Percentiles rank a stretch among this genome's conserved stretches.
Evolutionary conservation across 1,284 basidiomycete species (phyloP).

Genomic region (Cryptococcus sp.): DNA sequence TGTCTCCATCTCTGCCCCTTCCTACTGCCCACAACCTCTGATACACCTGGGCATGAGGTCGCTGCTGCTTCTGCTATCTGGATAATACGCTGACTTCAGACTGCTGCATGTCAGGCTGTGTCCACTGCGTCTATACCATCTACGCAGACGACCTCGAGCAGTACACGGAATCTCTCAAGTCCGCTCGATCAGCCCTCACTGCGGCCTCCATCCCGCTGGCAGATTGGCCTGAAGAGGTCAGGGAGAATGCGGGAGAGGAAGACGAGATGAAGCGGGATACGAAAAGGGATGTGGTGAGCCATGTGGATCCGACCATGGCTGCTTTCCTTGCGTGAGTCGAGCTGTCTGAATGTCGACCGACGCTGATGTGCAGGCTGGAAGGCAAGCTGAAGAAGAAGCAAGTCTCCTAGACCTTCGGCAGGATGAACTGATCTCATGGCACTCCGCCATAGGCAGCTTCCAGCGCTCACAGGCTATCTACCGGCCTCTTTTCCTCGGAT

Average conservation of each 20-base stretch:
- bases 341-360: neutral
- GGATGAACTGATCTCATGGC: too few relatives aligned
- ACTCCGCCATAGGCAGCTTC: too few relatives aligned
- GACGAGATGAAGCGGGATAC: conserved; percentile 1
- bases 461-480: too few relatives aligned
- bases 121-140: conserved; percentile 79
- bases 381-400: conserved; percentile 29
- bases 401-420: neutral
- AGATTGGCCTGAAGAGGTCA: conserved; percentile 60
- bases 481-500: too few relatives aligned
- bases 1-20: neutral
- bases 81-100: conserved; percentile 49
- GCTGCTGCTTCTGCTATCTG: too few relatives aligned
- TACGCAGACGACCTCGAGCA: conserved; percentile 69
- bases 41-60: too few relatives aligned
- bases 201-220: conserved; percentile 53
- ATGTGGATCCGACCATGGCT: conserved; percentile 28
- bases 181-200: conserved; percentile 54
- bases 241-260: conserved; percentile 13
- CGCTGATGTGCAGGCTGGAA: conserved; percentile 19
- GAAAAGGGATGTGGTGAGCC: conserved; percentile 11
- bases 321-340: conserved; percentile 35
- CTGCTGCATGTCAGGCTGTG: conserved; percentile 89
- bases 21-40: too few relatives aligned
- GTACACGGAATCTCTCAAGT: conserved; percentile 57